These are phyloP conservation scores for Phytophthora tubulina DNA, from an alignment of 352 stramenopile genomes.

Conservation along the genomic window DNA sequence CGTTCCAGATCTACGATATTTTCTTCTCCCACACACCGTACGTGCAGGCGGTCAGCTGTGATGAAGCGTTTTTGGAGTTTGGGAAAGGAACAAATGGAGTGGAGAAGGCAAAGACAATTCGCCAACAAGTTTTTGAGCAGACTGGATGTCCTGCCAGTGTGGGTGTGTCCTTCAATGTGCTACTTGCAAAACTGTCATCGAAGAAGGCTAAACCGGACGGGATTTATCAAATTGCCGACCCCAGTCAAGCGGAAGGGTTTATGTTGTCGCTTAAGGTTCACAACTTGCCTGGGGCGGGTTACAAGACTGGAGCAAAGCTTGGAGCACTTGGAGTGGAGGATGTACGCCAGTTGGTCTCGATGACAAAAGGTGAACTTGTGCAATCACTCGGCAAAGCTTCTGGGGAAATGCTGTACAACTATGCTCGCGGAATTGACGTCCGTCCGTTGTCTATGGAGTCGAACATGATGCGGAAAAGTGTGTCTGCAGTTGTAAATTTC, in stretches of 20 bases:
- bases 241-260: slow-evolving; percentile 64
- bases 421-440: slow-evolving; percentile 80
- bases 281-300: slow-evolving; percentile 87
- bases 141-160: slow-evolving; percentile 94
- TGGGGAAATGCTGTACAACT: slow-evolving; percentile 79
- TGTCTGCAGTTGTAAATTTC: slow-evolving; percentile 94
- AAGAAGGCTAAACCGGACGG: slow-evolving; percentile 95
- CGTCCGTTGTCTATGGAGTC: slow-evolving; percentile 73
- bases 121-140: slow-evolving; percentile 69
- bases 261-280: slow-evolving; percentile 70
- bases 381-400: slow-evolving; percentile 73
- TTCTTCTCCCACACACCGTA: slow-evolving; percentile 88
- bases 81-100: slow-evolving; percentile 63
- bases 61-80: slow-evolving; percentile 96
- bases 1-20: slow-evolving; percentile 93
- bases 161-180: slow-evolving; percentile 93
- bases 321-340: slow-evolving; percentile 70
- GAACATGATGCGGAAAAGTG: slow-evolving; percentile 85
- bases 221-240: slow-evolving; percentile 67
- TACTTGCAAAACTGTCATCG: slow-evolving; percentile 95
- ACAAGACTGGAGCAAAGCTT: slow-evolving; percentile 72
- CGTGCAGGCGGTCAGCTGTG: slow-evolving; percentile 96
- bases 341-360: slow-evolving; percentile 65
- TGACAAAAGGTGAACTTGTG: slow-evolving; percentile 66
- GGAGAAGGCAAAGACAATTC: slow-evolving; percentile 74